Conservation (phyloP, 148 eudicot genomes). For the Fagopyrum homotropicum region DNA sequence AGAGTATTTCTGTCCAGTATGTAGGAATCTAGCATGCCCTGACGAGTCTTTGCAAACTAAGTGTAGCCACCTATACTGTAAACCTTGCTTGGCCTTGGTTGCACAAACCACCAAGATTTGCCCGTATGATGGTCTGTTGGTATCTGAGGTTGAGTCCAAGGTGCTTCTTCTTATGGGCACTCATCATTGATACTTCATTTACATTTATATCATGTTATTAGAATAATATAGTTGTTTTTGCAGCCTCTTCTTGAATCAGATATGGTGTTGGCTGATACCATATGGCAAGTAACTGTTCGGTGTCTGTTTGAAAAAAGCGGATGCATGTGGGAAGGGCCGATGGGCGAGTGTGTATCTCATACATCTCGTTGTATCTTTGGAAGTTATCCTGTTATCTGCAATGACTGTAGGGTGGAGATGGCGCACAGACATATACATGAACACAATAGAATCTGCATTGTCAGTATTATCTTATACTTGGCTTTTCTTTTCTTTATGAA, state of each 20-base stretch:
- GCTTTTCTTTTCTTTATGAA: background rate
- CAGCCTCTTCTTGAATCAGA: conserved; percentile 75
- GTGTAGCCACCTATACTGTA: conserved; percentile 86
- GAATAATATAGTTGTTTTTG: conserved; percentile 4
- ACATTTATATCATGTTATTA: conserved; percentile 4
- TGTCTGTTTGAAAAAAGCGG: conserved; percentile 83
- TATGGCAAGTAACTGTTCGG: conserved; percentile 64
- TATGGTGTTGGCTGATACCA: conserved; percentile 56
- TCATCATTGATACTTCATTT: background rate
- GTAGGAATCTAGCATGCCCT: conserved; percentile 79
- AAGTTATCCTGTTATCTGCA: conserved; percentile 74
- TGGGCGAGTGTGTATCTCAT: conserved; percentile 63
- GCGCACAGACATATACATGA: conserved; percentile 87
- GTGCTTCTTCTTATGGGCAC: conserved; percentile 22
- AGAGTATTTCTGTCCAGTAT: conserved; percentile 86
- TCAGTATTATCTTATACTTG: conserved; percentile 25
- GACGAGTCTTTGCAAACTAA: conserved; percentile 74
- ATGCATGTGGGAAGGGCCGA: conserved; percentile 86
- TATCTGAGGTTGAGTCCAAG: conserved; percentile 75
- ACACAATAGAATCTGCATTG: conserved; percentile 70
- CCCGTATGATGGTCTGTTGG: conserved; percentile 86
- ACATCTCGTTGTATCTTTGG: conserved; percentile 70
- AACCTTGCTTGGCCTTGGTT: conserved; percentile 63
- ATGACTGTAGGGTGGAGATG: conserved; percentile 67
- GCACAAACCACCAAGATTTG: conserved; percentile 65